Evolutionary conservation across 129 eudicot genomes (phyloP).

Genomic region (Lonicera japonica): DNA sequence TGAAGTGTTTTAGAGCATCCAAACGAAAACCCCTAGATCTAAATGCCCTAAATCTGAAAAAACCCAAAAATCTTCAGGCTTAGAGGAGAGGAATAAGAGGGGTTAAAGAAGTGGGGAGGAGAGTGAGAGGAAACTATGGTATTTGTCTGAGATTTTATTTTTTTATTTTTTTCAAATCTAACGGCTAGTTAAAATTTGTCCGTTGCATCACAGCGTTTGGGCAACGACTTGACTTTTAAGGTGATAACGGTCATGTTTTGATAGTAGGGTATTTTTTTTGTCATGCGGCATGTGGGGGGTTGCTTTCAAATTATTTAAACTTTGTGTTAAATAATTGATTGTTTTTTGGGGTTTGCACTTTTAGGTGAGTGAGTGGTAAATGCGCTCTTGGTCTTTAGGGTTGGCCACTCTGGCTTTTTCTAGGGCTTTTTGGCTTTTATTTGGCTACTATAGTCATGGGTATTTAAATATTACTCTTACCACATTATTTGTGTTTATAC

Average conservation of each 20-base stretch:
- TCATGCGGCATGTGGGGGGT: slow-evolving; percentile 1
- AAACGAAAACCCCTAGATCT: slow-evolving; percentile 8
- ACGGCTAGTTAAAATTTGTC: slow-evolving; percentile 68
- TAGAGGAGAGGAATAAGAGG: slow-evolving; percentile 11
- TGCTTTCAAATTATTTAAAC: slow-evolving; percentile 11
- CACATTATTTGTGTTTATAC: too few relatives aligned
- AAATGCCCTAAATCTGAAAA: neutral
- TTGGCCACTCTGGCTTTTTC: slow-evolving; percentile 24
- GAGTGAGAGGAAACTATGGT: slow-evolving; percentile 15
- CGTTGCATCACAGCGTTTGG: slow-evolving; percentile 43
- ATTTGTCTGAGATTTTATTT: neutral
- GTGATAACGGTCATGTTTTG: slow-evolving; percentile 18
- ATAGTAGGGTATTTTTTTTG: neutral
- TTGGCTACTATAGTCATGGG: slow-evolving; percentile 27
- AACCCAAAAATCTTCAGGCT: too few relatives aligned
- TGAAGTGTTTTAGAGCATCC: slow-evolving; percentile 22
- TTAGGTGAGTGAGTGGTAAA: slow-evolving; percentile 13
- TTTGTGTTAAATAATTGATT: slow-evolving; percentile 16
- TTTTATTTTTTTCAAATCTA: slow-evolving; percentile 44
- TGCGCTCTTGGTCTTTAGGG: slow-evolving; percentile 27
- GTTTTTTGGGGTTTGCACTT: slow-evolving; percentile 25
- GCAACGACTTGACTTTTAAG: slow-evolving; percentile 3
- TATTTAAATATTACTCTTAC: too few relatives aligned
- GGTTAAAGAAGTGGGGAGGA: slow-evolving; percentile 9
- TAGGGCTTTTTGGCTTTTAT: slow-evolving; percentile 7